These are phyloP conservation scores for Austroboletus festivus DNA, from an alignment of 768 basidiomycete species.

Conservation along the genomic window DNA sequence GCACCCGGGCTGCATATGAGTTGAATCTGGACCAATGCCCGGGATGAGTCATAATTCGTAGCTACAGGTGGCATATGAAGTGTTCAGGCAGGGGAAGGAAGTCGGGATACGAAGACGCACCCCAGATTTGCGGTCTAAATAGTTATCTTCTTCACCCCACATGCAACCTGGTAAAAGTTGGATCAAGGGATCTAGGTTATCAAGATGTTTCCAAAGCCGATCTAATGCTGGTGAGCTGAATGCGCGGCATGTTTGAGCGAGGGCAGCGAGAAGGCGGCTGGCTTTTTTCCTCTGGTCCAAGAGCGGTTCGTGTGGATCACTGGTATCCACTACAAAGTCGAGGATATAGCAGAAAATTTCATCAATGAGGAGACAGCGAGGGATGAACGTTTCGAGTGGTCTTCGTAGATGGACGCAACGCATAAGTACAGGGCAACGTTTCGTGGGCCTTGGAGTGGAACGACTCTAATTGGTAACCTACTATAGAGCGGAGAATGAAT, in stretches of 20 bases:
- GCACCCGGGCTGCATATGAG: conserved; percentile 16
- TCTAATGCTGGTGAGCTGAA: conserved; percentile 20
- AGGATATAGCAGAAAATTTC: conserved; percentile 13
- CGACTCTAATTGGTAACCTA: too few species aligned
- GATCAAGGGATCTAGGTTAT: conserved; percentile 15
- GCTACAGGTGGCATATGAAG: not conserved
- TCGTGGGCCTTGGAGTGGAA: too few species aligned
- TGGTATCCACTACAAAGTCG: not conserved
- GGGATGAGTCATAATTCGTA: conserved; percentile 6
- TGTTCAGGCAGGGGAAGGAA: too few species aligned
- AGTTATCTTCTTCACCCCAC: too few species aligned
- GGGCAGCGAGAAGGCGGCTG: conserved; percentile 14
- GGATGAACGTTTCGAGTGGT: too few species aligned
- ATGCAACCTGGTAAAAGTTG: conserved; percentile 7
- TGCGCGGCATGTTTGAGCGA: conserved; percentile 18
- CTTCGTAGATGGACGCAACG: too few species aligned
- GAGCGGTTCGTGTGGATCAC: not conserved
- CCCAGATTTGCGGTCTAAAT: too few species aligned
- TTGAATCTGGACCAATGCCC: conserved; percentile 16
- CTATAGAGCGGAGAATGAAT: too few species aligned
- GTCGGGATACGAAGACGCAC: conserved; percentile 1
- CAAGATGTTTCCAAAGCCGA: conserved; percentile 19
- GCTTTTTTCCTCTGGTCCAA: conserved; percentile 1
- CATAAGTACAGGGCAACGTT: too few species aligned
- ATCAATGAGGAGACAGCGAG: conserved; percentile 12